Percentiles rank a stretch among this genome's conserved stretches.
Conservation (phyloP, 192 early-diverging fungal species). For the Coemansia sp. region DNA sequence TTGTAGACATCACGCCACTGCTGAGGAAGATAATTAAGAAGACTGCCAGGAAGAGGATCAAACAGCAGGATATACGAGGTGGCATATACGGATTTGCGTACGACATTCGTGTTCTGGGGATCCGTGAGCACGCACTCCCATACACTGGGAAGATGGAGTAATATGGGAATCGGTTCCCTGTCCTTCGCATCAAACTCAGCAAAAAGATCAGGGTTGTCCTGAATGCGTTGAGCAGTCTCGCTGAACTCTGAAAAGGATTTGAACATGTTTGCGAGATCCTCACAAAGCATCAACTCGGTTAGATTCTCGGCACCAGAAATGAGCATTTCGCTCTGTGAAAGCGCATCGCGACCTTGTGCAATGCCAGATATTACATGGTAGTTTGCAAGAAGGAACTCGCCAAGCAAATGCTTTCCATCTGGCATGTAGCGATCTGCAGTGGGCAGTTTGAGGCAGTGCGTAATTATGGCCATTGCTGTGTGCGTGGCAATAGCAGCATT, state of each 20-base stretch:
- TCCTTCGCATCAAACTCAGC: background rate
- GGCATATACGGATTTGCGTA: constrained; percentile 30
- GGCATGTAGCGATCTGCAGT: constrained; percentile 17
- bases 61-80: constrained; percentile 44
- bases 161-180: constrained; percentile 4
- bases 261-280: constrained; percentile 25
- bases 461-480: constrained; percentile 40
- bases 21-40: constrained; percentile 17
- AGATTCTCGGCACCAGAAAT: constrained; percentile 33
- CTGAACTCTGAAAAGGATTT: constrained; percentile 19
- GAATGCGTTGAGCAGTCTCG: constrained; percentile 22
- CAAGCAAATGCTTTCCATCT: constrained; percentile 22
- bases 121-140: constrained; percentile 34
- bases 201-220: constrained; percentile 11
- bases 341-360: constrained; percentile 24
- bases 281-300: constrained; percentile 40
- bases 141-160: constrained; percentile 29
- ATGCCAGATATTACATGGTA: constrained; percentile 26
- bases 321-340: constrained; percentile 35
- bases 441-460: constrained; percentile 37
- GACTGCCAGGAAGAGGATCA: constrained; percentile 25
- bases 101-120: constrained; percentile 33
- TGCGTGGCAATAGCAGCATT: constrained; percentile 24
- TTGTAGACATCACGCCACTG: constrained; percentile 17
- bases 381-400: constrained; percentile 27